Conservation (phyloP, 1,139 yeast species). For the Hyphopichia pseudoburtonii region DNA sequence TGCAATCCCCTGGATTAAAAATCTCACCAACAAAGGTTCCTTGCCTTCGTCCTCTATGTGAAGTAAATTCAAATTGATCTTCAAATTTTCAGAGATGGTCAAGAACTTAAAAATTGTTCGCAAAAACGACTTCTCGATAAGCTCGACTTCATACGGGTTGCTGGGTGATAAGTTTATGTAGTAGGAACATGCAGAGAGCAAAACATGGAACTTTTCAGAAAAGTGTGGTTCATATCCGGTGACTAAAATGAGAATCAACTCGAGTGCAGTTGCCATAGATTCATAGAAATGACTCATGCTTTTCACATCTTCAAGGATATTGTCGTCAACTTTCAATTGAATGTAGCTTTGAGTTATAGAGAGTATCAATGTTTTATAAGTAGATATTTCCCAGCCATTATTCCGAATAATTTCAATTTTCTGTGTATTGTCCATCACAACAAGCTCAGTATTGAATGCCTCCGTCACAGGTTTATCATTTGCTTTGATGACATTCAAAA, state of each 20-base stretch:
- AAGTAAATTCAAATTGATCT: constrained; percentile 29
- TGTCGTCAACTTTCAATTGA: constrained; percentile 27
- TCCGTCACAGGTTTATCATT: constrained; percentile 44
- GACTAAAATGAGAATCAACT: constrained; percentile 43
- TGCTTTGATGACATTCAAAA: constrained; percentile 51
- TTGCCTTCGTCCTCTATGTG: constrained; percentile 32
- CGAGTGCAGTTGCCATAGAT: constrained; percentile 34
- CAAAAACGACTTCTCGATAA: constrained; percentile 29
- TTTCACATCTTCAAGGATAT: constrained; percentile 17
- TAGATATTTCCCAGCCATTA: constrained; percentile 56
- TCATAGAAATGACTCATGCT: constrained; percentile 24
- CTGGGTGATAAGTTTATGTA: constrained; percentile 13
- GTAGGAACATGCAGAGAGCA: constrained; percentile 29
- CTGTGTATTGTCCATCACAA: constrained; percentile 50
- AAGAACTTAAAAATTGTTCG: constrained; percentile 32
- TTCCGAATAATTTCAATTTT: constrained; percentile 33
- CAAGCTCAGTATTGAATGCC: constrained; percentile 53
- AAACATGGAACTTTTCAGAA: constrained; percentile 31
- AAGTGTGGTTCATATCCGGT: constrained; percentile 60
- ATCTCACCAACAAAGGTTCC: constrained; percentile 33
- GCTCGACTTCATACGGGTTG: constrained; percentile 24
- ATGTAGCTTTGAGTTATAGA: constrained; percentile 48
- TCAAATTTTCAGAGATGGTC: constrained; percentile 30
- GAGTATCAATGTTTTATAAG: constrained; percentile 58
- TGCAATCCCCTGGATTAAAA: constrained; percentile 41